A percentile compares a stretch with the other conserved stretches of the same genome.
These are phyloP conservation scores for Chaetomium olivaceum DNA, from an alignment of 2,329 filamentous ascomycete genomes.

Conservation along the genomic window DNA sequence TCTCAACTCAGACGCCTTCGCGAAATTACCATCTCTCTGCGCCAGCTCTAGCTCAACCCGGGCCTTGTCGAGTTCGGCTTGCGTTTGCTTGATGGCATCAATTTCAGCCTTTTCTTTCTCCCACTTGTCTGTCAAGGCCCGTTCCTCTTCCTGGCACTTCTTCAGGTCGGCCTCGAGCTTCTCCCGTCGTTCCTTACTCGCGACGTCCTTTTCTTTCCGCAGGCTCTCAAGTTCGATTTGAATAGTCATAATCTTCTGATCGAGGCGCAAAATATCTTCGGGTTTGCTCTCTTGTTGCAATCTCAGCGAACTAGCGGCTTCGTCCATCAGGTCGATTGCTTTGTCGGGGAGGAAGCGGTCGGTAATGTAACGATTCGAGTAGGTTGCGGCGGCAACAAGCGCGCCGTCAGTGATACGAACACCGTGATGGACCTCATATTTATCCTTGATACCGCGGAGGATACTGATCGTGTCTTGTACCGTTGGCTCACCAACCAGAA, in stretches of 20 bases:
- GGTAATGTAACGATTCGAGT: slow-evolving; percentile 94
- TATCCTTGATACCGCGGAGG: slow-evolving; percentile 92
- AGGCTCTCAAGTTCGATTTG: slow-evolving; percentile 95
- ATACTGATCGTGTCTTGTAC: slow-evolving; percentile 95
- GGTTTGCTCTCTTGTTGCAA: slow-evolving; percentile 97
- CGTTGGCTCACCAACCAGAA: slow-evolving; percentile 85
- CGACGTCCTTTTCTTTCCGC: slow-evolving; percentile 88
- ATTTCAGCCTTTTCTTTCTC: slow-evolving; percentile 86
- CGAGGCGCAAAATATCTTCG: slow-evolving; percentile 87
- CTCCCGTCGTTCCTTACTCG: slow-evolving; percentile 82
- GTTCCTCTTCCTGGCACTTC: slow-evolving; percentile 72
- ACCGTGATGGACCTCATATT: slow-evolving; percentile 96
- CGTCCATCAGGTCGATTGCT: slow-evolving; percentile 94
- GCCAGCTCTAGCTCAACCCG: slow-evolving; percentile 83
- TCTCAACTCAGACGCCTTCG: slow-evolving; percentile 82
- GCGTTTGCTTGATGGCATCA: slow-evolving; percentile 80
- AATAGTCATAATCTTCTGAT: slow-evolving; percentile 94
- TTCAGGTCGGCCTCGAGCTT: slow-evolving; percentile 79
- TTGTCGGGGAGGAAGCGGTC: slow-evolving; percentile 96
- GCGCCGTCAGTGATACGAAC: slow-evolving; percentile 92
- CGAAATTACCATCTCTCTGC: slow-evolving; percentile 85
- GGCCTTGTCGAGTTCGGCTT: slow-evolving; percentile 85
- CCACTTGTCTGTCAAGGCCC: slow-evolving; percentile 79
- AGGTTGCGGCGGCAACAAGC: slow-evolving; percentile 85
- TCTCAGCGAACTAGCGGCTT: slow-evolving; percentile 85